phyloP scores from a whole-genome alignment of 1,284 basidiomycete genomes.

The Sporisorium reilianum region DNA sequence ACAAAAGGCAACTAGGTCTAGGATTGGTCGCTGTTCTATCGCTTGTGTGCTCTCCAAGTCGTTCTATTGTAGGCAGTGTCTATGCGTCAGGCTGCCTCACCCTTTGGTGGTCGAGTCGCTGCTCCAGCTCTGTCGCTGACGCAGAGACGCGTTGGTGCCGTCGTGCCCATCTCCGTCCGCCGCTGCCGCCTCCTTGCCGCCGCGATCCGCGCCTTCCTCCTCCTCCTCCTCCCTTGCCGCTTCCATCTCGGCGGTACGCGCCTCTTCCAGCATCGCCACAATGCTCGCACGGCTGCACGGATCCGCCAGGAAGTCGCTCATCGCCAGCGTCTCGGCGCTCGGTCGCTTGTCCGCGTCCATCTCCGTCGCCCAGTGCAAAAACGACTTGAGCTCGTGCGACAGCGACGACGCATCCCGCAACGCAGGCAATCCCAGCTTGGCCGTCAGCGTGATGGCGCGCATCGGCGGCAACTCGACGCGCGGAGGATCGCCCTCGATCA shows the following conservation, averaged over 20 bases:
- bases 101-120: constrained; percentile 53
- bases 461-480: constrained; percentile 59
- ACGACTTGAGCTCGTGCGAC: constrained; percentile 58
- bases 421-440: constrained; percentile 54
- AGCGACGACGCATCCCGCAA: constrained; percentile 27
- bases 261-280: constrained; percentile 39
- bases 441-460: constrained; percentile 60
- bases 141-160: constrained; percentile 3
- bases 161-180: background rate
- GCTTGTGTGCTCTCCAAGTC: constrained; percentile 4
- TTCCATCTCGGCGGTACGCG: constrained; percentile 30
- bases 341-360: constrained; percentile 58
- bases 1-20: background rate
- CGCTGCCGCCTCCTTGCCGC: background rate
- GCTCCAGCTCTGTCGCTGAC: constrained; percentile 44
- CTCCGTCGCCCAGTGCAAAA: constrained; percentile 59
- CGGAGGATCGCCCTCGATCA: constrained; percentile 62
- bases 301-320: constrained; percentile 52
- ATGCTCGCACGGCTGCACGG: constrained; percentile 46
- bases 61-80: too few species aligned
- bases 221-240: constrained; percentile 25
- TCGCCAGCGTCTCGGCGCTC: constrained; percentile 53
- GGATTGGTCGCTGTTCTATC: background rate
- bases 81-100: too few species aligned
- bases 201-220: constrained; percentile 1